Percentiles rank a stretch among this genome's conserved stretches.
phyloP scores from a whole-genome alignment of 352 stramenopile species.

The Globisporangium okanoganense region DNA sequence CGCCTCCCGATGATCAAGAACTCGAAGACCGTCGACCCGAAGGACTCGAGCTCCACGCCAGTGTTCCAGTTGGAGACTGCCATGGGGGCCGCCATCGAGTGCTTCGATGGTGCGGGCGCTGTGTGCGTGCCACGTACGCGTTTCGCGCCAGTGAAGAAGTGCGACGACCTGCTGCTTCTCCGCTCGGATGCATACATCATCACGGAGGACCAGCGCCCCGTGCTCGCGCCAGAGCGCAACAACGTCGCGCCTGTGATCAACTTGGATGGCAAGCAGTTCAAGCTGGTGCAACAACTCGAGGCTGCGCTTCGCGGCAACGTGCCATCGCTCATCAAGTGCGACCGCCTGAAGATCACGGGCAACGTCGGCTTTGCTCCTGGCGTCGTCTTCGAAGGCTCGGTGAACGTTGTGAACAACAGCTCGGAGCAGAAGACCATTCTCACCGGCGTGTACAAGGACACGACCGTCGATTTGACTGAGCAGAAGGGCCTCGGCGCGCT shows the following conservation, averaged over 20 bases:
- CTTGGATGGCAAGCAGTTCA: slow-evolving; percentile 98
- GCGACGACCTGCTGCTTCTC: slow-evolving; percentile 87
- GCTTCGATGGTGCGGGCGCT: slow-evolving; percentile 80
- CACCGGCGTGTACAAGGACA: slow-evolving; percentile 92
- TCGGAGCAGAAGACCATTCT: slow-evolving; percentile 95
- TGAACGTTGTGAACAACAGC: slow-evolving; percentile 95
- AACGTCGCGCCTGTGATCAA: slow-evolving; percentile 93
- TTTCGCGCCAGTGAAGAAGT: slow-evolving; percentile 89
- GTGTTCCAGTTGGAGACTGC: slow-evolving; percentile 88
- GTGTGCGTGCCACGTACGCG: slow-evolving; percentile 87
- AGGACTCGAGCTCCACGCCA: slow-evolving; percentile 76
- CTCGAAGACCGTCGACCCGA: slow-evolving; percentile 84
- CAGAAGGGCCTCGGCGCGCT: slow-evolving; percentile 91
- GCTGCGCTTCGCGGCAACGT: slow-evolving; percentile 90
- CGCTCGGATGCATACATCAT: slow-evolving; percentile 98
- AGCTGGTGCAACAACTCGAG: slow-evolving; percentile 97
- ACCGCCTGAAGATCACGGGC: slow-evolving; percentile 94
- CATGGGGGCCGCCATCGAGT: slow-evolving; percentile 87
- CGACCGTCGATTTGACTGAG: slow-evolving; percentile 93
- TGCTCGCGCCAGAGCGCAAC: slow-evolving; percentile 94
- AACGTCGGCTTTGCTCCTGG: slow-evolving; percentile 91
- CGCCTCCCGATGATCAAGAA: slow-evolving; percentile 88
- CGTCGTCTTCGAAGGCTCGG: slow-evolving; percentile 90
- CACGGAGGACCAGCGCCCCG: slow-evolving; percentile 92
- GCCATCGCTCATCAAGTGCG: slow-evolving; percentile 94